Base-by-base conservation (phyloP, 495 filamentous ascomycete genomes). In the Pyrenula aspistea region DNA sequence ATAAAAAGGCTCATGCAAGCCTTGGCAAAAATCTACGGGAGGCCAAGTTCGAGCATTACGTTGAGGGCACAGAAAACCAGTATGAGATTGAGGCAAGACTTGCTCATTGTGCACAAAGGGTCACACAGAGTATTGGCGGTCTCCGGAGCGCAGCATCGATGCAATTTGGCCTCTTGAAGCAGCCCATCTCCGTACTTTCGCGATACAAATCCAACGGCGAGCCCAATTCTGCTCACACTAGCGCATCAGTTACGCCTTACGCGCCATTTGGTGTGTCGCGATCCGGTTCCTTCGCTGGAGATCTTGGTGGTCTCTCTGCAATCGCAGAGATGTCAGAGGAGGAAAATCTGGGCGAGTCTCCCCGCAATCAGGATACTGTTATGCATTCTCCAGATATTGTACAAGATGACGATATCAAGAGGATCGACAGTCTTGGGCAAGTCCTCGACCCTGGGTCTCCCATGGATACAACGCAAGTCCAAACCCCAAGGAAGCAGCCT, bases 41-140 rank as follows among this genome's bases (percentile, higher is more conserved):
- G 63, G 85, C 92, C 2, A 96, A 91, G 63, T 86, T 86, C 57
- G 93, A 98, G 68, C 89, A 96, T 62, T 95, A 86, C 62, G 72
- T 95, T 2, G 66, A 86, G 2, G 93, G 93, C 1, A 87, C 84
- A 0, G 93, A 96, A 64, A 81, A 78, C 55, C 77, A 93, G 61
- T 96, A 95, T 66, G 75, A 82, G 36, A 71, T 93, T 8, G 87
- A 96, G 63, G 83, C 83, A 56, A 85, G 79, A 3, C 77, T 97
- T 12, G 84, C 95, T 21, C 84, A 88, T 54, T 93, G 86, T 60
- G 81, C 96, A 71, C 89, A 95, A 62, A 84, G 83, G 49, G 80
- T 98, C 47, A 83, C 87, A 11, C 93, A 98, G 65, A 88, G 90
- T 61, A 83, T 97, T 59, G 92, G 93, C 63, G 93, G 92, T 2